Base-by-base conservation (phyloP, 176 grass and related monocot genomes). In the Oryza punctata region DNA sequence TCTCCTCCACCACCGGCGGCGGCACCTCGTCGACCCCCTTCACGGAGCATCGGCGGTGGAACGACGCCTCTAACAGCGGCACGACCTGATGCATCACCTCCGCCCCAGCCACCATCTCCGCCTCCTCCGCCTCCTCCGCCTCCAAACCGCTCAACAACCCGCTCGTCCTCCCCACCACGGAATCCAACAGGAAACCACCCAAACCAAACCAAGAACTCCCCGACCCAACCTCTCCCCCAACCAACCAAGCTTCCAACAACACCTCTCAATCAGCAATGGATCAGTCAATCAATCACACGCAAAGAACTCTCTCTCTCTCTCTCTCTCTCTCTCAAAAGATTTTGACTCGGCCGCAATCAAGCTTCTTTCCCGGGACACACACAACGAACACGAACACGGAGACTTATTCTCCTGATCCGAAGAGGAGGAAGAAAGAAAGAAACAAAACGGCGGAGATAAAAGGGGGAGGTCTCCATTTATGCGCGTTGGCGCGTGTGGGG, bases 61-160 rank as follows among this genome's bases (percentile, higher is more conserved):
- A 77, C 79, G 61, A 49, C 38, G 74, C 72, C 89, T 90, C 89
- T 24, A 90, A 52, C 80, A 90, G 81, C 69, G 84, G 89, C 70
- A 87, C 79, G 74, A 82, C 84, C 84, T 90, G 90, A 78, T 90
- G 89, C 49, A 95, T 90, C 44, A 91, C 78, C 79, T 98, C 89
- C 81, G 91, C 76, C 38, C 84, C 96, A 29, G 93, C 96, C 43
- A 93, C 96, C 93, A 98, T 98, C 85, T 87, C 87, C 81, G 69
- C 38, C 57, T 67, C 87, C 81, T 65, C 37, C 65, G 85, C 87
- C 81, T 65, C 38, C 57, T 67, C 87, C 81, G 59, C 37, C 65
- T 54, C 85, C 61, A 45, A 89, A 52, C 24, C 80, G 16, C 81
- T 64, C 61, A 77, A 21, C 71, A 33, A 65, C 10, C 37, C 19